Conservation (phyloP, 345 rosid species). For the Heritiera fomes region DNA sequence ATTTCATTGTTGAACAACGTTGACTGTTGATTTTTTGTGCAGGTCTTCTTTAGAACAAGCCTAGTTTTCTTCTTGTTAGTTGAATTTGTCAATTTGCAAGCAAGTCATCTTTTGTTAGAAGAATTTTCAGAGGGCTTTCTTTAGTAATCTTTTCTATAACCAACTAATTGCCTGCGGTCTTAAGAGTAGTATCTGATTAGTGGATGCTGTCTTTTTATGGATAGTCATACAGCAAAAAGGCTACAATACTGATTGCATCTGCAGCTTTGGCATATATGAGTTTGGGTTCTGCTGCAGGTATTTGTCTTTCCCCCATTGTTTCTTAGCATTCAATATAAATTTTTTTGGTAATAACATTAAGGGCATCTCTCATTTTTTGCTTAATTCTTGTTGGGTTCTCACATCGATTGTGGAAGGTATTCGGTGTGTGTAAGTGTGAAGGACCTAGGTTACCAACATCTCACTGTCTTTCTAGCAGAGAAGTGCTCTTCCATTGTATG, state of each 20-base stretch:
- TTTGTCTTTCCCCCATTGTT: not conserved
- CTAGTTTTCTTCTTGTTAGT: too few relatives aligned
- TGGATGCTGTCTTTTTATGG: not conserved
- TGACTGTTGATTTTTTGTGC: not conserved
- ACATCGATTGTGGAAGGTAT: too few relatives aligned
- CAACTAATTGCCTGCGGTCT: not conserved
- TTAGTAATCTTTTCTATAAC: not conserved
- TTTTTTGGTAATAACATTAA: not conserved
- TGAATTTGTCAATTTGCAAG: not conserved
- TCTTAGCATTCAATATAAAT: not conserved
- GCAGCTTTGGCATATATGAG: not conserved
- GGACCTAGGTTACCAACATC: too few relatives aligned
- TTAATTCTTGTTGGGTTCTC: not conserved
- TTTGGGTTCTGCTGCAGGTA: slow-evolving; percentile 9
- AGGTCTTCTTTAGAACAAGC: too few relatives aligned
- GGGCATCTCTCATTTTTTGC: not conserved
- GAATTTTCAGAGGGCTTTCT: not conserved
- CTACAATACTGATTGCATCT: not conserved
- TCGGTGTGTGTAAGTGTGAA: too few relatives aligned
- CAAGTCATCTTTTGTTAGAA: not conserved
- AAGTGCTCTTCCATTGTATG: too few relatives aligned
- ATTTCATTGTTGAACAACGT: not conserved
- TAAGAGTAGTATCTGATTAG: not conserved
- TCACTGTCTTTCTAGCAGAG: too few relatives aligned
- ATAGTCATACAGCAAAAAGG: not conserved